Evolutionary conservation across 192 early-diverging fungal species (phyloP).

Genomic region (Umbelopsis isabellina): DNA sequence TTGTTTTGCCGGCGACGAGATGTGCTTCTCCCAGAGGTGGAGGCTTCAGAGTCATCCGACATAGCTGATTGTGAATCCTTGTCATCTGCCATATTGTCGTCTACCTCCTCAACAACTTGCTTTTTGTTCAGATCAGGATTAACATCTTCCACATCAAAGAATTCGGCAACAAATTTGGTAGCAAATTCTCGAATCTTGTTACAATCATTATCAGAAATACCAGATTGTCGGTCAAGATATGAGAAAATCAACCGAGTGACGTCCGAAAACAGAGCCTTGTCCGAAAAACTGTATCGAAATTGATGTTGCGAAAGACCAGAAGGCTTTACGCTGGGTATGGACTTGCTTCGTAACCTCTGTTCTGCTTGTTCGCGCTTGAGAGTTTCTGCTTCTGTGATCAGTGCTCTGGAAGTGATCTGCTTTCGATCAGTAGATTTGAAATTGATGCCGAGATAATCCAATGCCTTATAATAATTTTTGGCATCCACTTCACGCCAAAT

Average conservation of each 20-base stretch:
- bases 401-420: slow-evolving; percentile 71
- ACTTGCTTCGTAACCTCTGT: slow-evolving; percentile 37
- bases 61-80: slow-evolving; percentile 17
- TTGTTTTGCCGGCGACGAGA: slow-evolving; percentile 12
- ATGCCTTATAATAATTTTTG: slow-evolving; percentile 92
- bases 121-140: slow-evolving; percentile 24
- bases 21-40: background rate
- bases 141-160: slow-evolving; percentile 58
- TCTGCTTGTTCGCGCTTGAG: slow-evolving; percentile 82
- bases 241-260: slow-evolving; percentile 71
- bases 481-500: slow-evolving; percentile 94
- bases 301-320: slow-evolving; percentile 51
- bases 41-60: slow-evolving; percentile 7
- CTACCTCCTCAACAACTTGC: background rate
- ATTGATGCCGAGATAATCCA: slow-evolving; percentile 93
- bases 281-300: slow-evolving; percentile 77
- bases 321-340: slow-evolving; percentile 28
- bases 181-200: slow-evolving; percentile 77
- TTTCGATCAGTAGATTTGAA: slow-evolving; percentile 91
- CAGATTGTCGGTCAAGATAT: slow-evolving; percentile 63
- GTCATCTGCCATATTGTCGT: slow-evolving; percentile 22
- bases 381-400: slow-evolving; percentile 86
- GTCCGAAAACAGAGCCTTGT: slow-evolving; percentile 73
- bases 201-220: slow-evolving; percentile 58
- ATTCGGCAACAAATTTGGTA: slow-evolving; percentile 66